Evolutionary conservation across 2,329 filamentous ascomycete species (phyloP).

Genomic region (Catunica adiposa): DNA sequence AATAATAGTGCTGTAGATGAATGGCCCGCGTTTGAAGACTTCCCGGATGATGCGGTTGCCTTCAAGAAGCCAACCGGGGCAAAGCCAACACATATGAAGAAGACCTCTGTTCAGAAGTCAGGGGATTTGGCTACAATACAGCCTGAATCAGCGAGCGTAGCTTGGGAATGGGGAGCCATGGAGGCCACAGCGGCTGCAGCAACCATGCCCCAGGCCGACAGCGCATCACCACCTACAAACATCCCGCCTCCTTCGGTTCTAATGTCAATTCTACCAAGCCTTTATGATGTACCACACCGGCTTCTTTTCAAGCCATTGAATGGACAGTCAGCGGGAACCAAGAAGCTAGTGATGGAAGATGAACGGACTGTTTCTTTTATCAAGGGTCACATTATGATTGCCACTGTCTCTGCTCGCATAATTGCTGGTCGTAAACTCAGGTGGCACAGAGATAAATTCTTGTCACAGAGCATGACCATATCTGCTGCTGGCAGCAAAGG

Average conservation of each 20-base stretch:
- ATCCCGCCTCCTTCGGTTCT: slow-evolving; percentile 77
- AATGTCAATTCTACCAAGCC: slow-evolving; percentile 55
- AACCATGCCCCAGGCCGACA: not conserved
- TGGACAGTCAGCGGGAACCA: slow-evolving; percentile 38
- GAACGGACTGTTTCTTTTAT: slow-evolving; percentile 47
- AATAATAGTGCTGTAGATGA: slow-evolving; percentile 23
- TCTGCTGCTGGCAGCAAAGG: slow-evolving; percentile 59
- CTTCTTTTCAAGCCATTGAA: slow-evolving; percentile 50
- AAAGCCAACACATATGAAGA: not conserved
- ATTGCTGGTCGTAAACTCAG: slow-evolving; percentile 71
- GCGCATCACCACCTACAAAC: slow-evolving; percentile 53
- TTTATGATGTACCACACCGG: slow-evolving; percentile 50
- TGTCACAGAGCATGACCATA: slow-evolving; percentile 80
- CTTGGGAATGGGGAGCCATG: not conserved
- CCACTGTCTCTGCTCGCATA: slow-evolving; percentile 56
- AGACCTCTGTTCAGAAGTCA: not conserved
- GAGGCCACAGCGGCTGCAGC: not conserved
- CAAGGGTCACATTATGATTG: slow-evolving; percentile 44
- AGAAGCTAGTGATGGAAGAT: slow-evolving; percentile 47
- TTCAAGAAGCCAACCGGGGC: not conserved
- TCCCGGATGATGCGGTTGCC: slow-evolving; percentile 18
- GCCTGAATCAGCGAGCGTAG: not conserved
- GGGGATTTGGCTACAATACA: not conserved
- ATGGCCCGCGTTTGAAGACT: slow-evolving; percentile 37
- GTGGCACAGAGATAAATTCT: slow-evolving; percentile 77